A percentile compares a stretch with the other conserved stretches of the same genome.
Evolutionary conservation across 768 basidiomycete genomes (phyloP).

Genomic region (Tylopilus subfusipes): DNA sequence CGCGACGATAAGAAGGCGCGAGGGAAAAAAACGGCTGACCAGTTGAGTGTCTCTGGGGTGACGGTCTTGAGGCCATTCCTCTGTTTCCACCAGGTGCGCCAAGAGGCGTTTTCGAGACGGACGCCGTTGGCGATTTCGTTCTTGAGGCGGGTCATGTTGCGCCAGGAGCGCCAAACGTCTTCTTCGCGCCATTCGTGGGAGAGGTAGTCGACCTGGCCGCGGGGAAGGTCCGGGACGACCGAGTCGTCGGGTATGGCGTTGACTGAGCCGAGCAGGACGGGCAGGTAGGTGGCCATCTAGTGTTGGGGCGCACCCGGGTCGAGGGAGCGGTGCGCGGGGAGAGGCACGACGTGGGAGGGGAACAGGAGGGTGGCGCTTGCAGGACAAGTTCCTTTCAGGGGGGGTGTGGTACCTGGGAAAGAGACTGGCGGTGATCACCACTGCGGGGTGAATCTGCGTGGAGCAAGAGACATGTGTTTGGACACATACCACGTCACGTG

Average conservation of each 20-base stretch:
- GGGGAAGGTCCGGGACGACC: conserved; percentile 76
- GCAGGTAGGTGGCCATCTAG: conserved; percentile 63
- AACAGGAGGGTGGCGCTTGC: too few species aligned
- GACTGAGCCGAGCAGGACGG: conserved; percentile 65
- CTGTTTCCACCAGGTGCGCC: conserved; percentile 99
- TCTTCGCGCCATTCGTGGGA: conserved; percentile 97
- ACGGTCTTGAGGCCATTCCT: conserved; percentile 93
- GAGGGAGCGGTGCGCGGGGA: neutral
- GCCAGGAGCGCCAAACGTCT: conserved; percentile 98
- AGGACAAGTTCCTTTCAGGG: too few species aligned
- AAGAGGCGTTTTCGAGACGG: conserved; percentile 94
- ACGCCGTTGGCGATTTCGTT: conserved; percentile 95
- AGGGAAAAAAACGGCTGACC: conserved; percentile 51
- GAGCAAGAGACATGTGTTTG: neutral
- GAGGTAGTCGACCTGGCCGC: conserved; percentile 97
- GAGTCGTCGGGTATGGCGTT: conserved; percentile 70
- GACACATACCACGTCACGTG: neutral
- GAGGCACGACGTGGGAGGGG: neutral
- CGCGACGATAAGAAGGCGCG: neutral
- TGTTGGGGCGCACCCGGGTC: too few species aligned
- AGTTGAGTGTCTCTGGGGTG: conserved; percentile 96
- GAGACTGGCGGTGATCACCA: too few species aligned
- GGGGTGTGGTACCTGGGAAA: neutral
- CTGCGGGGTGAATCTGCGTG: too few species aligned
- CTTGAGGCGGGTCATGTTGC: conserved; percentile 97